A percentile compares a stretch with the other conserved stretches of the same genome.
phyloP scores from a whole-genome alignment of 2,329 filamentous ascomycete genomes.

The Ophiostoma sp. region DNA sequence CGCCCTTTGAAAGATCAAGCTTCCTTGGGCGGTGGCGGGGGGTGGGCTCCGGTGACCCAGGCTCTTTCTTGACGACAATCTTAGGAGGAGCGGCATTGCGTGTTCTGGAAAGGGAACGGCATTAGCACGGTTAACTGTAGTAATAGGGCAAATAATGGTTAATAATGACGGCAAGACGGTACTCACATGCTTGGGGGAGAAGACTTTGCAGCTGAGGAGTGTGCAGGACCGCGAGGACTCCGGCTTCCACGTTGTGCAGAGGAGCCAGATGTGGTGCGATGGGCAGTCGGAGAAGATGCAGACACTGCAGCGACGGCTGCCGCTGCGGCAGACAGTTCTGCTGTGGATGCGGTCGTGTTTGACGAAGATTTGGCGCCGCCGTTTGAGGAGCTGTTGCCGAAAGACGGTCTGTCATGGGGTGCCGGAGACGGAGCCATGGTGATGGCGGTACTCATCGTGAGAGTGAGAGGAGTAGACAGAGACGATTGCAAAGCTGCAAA shows the following conservation, averaged over 20 bases:
- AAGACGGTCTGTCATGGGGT: slow-evolving; percentile 58
- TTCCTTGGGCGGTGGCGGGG: slow-evolving; percentile 70
- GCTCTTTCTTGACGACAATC: slow-evolving; percentile 96
- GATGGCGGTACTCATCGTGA: slow-evolving; percentile 61
- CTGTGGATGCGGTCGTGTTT: slow-evolving; percentile 26
- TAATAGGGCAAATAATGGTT: not conserved
- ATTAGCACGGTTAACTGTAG: not conserved
- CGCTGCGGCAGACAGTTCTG: slow-evolving; percentile 41
- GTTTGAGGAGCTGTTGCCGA: slow-evolving; percentile 33
- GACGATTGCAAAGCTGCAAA: slow-evolving; percentile 6
- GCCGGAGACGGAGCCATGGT: slow-evolving; percentile 64
- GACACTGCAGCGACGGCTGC: slow-evolving; percentile 32
- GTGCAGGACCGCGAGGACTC: slow-evolving; percentile 45
- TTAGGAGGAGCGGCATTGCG: slow-evolving; percentile 53
- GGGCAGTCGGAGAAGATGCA: slow-evolving; percentile 39
- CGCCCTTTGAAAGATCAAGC: slow-evolving; percentile 68
- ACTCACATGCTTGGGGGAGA: slow-evolving; percentile 58
- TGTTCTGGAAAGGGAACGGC: not conserved
- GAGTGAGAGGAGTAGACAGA: slow-evolving; percentile 16
- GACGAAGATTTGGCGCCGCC: slow-evolving; percentile 15
- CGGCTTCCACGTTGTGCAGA: slow-evolving; percentile 46
- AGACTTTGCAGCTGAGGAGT: slow-evolving; percentile 43
- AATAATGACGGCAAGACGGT: not conserved
- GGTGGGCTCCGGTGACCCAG: slow-evolving; percentile 74
- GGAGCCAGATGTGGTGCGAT: slow-evolving; percentile 35